Percentiles rank a stretch among this genome's conserved stretches.
Evolutionary conservation across 169 alveolate genomes (phyloP).

Genomic region (Cryptosporidium meleagridis): DNA sequence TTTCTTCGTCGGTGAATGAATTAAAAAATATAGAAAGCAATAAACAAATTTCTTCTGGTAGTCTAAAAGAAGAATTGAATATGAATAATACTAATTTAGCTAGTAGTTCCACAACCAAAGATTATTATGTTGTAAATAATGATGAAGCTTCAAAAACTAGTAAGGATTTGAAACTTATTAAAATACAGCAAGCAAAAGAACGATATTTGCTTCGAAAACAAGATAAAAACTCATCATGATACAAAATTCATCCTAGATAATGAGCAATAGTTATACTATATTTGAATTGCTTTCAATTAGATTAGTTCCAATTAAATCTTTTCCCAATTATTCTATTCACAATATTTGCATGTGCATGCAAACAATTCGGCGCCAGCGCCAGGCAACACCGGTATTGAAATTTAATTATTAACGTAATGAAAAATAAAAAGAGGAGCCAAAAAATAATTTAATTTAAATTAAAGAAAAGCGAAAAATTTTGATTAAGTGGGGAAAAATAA

Average conservation of each 20-base stretch:
- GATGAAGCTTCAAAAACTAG: background rate
- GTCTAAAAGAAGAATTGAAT: background rate
- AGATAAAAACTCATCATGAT: background rate
- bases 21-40: background rate
- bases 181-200: conserved; percentile 45
- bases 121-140: background rate
- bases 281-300: background rate
- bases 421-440: conserved; percentile 19
- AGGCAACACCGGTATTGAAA: background rate
- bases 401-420: background rate
- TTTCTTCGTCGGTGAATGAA: background rate
- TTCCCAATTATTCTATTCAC: background rate
- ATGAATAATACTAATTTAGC: background rate
- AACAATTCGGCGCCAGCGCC: conserved; percentile 1
- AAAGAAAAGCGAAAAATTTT: background rate
- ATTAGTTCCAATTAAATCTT: background rate
- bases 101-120: background rate
- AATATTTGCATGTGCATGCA: background rate
- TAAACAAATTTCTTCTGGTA: background rate
- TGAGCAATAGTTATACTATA: background rate
- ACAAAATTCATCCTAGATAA: background rate
- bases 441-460: background rate
- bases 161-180: background rate
- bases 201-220: conserved; percentile 44
- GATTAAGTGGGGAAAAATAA: background rate